Conservation (phyloP, 1,284 basidiomycete genomes). For the Lentinula novae-zelandiae region DNA sequence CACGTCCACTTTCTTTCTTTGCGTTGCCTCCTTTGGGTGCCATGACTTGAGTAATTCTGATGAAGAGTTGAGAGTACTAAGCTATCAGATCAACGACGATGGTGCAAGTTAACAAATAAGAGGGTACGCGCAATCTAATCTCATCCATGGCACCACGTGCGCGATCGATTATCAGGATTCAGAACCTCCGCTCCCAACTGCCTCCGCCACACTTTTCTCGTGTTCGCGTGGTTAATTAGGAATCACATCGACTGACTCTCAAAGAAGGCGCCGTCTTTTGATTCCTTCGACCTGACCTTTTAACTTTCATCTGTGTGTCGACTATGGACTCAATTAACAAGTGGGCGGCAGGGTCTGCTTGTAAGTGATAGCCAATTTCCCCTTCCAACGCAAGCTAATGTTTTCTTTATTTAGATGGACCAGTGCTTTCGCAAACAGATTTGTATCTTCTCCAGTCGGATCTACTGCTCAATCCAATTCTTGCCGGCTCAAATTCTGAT, state of each 20-base stretch:
- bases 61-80: not conserved
- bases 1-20: slow-evolving; percentile 85
- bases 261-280: not conserved
- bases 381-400: not conserved
- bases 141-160: not conserved
- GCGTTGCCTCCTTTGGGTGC: slow-evolving; percentile 83
- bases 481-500: slow-evolving; percentile 41
- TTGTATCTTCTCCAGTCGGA: slow-evolving; percentile 67
- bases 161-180: not conserved
- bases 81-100: not conserved
- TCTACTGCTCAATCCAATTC: slow-evolving; percentile 68
- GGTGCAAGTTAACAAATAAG: not conserved
- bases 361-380: slow-evolving; percentile 17
- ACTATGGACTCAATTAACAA: slow-evolving; percentile 24
- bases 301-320: not conserved
- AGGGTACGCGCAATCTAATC: slow-evolving; percentile 3
- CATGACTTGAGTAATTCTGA: slow-evolving; percentile 41
- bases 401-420: slow-evolving; percentile 55
- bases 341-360: slow-evolving; percentile 29
- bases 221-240: not conserved
- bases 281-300: not conserved
- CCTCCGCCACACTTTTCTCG: not conserved
- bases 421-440: slow-evolving; percentile 70
- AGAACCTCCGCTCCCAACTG: not conserved
- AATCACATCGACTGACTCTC: not conserved